Evolutionary conservation across 164 flowering plant genomes (phyloP).

Genomic region (Santalum album): DNA sequence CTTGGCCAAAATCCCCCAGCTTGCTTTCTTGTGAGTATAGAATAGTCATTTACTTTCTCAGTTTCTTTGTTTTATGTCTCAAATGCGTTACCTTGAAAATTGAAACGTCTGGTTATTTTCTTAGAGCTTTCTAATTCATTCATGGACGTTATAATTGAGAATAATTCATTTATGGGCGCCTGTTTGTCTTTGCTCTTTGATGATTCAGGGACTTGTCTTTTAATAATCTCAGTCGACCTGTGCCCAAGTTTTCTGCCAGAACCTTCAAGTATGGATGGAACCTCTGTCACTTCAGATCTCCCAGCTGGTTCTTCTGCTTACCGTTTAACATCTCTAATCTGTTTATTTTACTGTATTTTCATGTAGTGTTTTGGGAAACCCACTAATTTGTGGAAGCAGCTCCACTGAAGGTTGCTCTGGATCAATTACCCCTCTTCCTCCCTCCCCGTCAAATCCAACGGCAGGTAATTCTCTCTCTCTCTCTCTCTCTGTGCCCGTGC

Average conservation of each 20-base stretch:
- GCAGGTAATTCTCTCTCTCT: conserved; percentile 26
- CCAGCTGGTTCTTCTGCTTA: neutral
- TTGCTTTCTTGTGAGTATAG: conserved; percentile 92
- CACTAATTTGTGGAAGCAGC: conserved; percentile 54
- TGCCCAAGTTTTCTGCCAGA: conserved; percentile 72
- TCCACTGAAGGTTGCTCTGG: conserved; percentile 55
- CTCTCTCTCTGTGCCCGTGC: conserved; percentile 2
- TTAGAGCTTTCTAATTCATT: neutral
- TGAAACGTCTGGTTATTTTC: conserved; percentile 9
- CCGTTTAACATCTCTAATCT: neutral
- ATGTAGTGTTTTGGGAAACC: conserved; percentile 64
- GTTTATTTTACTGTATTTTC: neutral
- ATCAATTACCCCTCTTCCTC: conserved; percentile 29
- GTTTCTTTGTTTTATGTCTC: conserved; percentile 1
- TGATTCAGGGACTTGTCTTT: conserved; percentile 77
- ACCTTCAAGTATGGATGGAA: conserved; percentile 58
- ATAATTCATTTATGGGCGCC: conserved; percentile 11
- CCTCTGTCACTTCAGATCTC: conserved; percentile 1
- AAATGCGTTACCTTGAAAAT: conserved; percentile 9
- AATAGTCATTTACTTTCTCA: conserved; percentile 10
- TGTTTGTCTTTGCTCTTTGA: neutral
- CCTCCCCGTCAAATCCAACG: conserved; percentile 39
- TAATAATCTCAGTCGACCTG: conserved; percentile 83
- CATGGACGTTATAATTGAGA: neutral
- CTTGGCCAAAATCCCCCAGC: conserved; percentile 60